These are phyloP conservation scores for Talaromyces proteolyticus DNA, from an alignment of 495 filamentous ascomycete genomes.

Conservation along the genomic window DNA sequence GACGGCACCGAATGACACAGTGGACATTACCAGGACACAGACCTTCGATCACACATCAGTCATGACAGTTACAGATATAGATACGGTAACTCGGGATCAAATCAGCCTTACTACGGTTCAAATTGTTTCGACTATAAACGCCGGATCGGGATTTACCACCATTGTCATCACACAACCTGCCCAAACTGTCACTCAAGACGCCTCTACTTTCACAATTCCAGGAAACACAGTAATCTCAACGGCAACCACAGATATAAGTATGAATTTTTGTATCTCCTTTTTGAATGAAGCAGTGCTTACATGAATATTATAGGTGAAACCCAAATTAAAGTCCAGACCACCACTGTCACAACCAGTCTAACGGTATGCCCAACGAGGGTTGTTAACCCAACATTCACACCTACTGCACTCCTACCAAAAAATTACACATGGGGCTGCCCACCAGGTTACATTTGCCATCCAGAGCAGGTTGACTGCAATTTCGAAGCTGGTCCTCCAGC, in stretches of 20 bases:
- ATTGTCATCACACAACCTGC: background rate
- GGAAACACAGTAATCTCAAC: background rate
- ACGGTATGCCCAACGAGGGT: constrained; percentile 20
- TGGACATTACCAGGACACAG: background rate
- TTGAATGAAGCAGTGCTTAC: background rate
- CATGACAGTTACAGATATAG: too few species aligned
- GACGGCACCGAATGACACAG: too few species aligned
- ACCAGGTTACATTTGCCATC: constrained; percentile 54
- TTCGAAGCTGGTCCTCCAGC: constrained; percentile 11
- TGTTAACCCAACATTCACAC: constrained; percentile 26
- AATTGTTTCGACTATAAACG: background rate
- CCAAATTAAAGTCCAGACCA: background rate
- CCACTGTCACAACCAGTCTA: background rate
- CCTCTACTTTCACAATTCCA: background rate
- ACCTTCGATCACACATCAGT: background rate
- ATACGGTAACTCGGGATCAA: too few species aligned
- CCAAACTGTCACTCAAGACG: background rate
- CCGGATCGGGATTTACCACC: background rate
- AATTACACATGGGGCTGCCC: constrained; percentile 21
- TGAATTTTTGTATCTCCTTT: background rate
- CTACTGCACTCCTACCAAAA: constrained; percentile 2
- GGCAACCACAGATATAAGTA: background rate
- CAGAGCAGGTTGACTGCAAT: constrained; percentile 8
- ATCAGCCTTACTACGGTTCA: background rate
- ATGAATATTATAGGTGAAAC: background rate